Evolutionary conservation across 257 asterid genomes (phyloP), one percentile per base, ranked within the genome.

Genomic region (Primulina tabacum): DNA sequence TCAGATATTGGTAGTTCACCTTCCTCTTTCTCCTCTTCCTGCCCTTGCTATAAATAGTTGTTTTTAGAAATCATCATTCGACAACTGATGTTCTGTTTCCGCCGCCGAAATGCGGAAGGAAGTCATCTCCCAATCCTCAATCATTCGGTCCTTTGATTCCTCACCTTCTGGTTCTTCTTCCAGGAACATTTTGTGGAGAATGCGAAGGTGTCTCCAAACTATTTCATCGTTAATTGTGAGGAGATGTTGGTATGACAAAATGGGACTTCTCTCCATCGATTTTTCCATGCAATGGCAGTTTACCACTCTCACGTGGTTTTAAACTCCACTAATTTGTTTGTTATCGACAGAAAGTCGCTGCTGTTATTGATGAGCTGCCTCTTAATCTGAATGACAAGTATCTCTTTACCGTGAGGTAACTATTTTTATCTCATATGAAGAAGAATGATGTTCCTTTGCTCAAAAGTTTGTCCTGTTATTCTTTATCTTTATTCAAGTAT

Each of bases 121-220:
- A 10, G 5, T 37, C 6, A 7, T 28, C 37, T 30, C 35, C 40
- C 38, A 32, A 32, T 21, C 38, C 64, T 29, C 28, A 3, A 52
- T 18, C 29, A 24, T 69, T 55, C 59, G 55, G 20, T 29, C n/a
- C 20, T 60, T 33, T 75, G 35, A 38, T 37, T 43, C 26, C 24
- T 11, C 30, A 38, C 4, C 59, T 43, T 34, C 33, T 65, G 12
- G 69, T 75, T 71, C 75, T 56, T 62, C 72, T 60, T 40, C 21
- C 82, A 93, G 99, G 96, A 84, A 76, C 88, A 89, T 73, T 93
- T 90, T 78, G 74, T 85, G 68, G 96, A 85, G 83, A 88, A 90
- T 38, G 90, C 99, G 52, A 93, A 89, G 82, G 71, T 93, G 78
- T 93, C 99, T 7, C 86, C 84, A 28, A 84, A 81, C 71, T 93